Evolutionary conservation across 2,329 filamentous ascomycete species (phyloP), one percentile per base, ranked within the genome.

Genomic region (Trichophyton simii): DNA sequence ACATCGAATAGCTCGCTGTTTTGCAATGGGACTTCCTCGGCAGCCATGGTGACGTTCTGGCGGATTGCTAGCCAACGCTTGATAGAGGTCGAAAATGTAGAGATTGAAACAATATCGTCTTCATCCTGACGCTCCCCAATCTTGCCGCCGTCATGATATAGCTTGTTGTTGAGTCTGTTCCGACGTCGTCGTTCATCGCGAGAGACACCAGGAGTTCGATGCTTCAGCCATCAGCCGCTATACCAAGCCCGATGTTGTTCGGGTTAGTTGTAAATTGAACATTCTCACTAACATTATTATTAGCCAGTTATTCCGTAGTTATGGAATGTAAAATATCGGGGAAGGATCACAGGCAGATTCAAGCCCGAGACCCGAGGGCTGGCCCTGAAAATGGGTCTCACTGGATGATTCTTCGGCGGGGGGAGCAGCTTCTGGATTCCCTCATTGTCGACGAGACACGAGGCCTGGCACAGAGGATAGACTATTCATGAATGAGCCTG

Each of bases 1-100:
- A 61, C 48, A 44, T 54, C 42, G 25, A 61, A 61, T 15, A 61
- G 60, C 54, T 61, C 60, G 15, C 41, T 44, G 7, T 44, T 44
- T 4, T 44, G 41, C 41, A 44, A 15, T 13, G 41, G 41, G 5
- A 44, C 41, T 18, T 44, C 41, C 15, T 44, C 41, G n/a, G 41
- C 41, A 18, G 41, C 41, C 41, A 44, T 44, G 15, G 41, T n/a
- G 41, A 44, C 15, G 41, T n/a, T 15, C 41, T 44, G 13, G 3
- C n/a, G 34, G 34, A 38, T 38, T 38, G 34, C 34, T 38, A 38
- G 11, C 34, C 15, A 18, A 44, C 15, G 18, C 15, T n/a, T 44
- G 41, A 7, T 44, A n/a, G 41, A 44, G 11, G 6, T n/a, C 4
- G 41, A 44, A n/a, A 44, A n/a, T 44, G n/a, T 44, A 44, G 13